Conservation (phyloP, 2,329 filamentous ascomycete genomes). For the Verticillium klebahnii region DNA sequence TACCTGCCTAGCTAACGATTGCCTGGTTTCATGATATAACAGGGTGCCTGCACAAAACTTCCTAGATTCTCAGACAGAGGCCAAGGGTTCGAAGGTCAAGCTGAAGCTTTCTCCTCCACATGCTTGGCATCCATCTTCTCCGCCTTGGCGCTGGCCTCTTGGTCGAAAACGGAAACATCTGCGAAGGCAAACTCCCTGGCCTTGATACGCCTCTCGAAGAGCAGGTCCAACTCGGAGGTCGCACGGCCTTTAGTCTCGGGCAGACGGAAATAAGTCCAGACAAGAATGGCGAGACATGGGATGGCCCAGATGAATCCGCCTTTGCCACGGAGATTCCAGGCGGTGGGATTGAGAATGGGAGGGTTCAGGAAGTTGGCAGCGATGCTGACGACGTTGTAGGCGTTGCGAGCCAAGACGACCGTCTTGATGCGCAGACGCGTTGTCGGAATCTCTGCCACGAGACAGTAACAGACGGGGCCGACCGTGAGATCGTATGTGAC, state of each 20-base stretch:
- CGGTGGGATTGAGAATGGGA: constrained; percentile 13
- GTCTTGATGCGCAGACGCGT: constrained; percentile 7
- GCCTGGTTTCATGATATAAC: no score
- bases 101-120: no score
- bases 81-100: no score
- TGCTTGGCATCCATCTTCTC: neutral
- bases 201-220: constrained; percentile 17
- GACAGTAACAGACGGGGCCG: constrained; percentile 35
- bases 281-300: constrained; percentile 17
- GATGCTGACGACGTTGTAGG: constrained; percentile 3
- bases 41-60: no score
- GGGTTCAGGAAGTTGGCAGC: constrained; percentile 15
- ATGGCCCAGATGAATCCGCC: constrained; percentile 18
- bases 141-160: neutral
- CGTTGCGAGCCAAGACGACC: constrained; percentile 2
- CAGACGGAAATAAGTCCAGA: constrained; percentile 28
- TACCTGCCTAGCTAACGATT: no score
- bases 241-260: constrained; percentile 26
- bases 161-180: neutral
- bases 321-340: constrained; percentile 14
- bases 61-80: no score
- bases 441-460: constrained; percentile 4
- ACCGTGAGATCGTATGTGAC: constrained; percentile 34
- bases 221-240: constrained; percentile 26
- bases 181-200: constrained; percentile 2